Conservation (phyloP, 2,329 filamentous ascomycete species). For the Fusarium pseudograminearum region DNA sequence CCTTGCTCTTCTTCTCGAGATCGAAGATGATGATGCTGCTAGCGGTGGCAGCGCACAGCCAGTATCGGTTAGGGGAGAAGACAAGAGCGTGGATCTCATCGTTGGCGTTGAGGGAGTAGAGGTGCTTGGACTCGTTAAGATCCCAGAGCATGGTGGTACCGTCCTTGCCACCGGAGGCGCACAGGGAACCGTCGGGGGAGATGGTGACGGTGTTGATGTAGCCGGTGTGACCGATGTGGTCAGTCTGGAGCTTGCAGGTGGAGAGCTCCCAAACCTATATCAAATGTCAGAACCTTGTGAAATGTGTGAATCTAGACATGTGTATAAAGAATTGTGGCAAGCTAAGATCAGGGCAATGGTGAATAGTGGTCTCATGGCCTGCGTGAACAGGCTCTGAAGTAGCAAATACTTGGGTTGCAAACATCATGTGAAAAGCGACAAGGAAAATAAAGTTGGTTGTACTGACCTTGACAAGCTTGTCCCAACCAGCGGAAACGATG, state of each 20-base stretch:
- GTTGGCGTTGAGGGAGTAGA: slow-evolving; percentile 99
- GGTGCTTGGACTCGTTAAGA: slow-evolving; percentile 99
- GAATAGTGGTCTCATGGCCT: slow-evolving; percentile 96
- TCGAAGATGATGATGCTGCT: slow-evolving; percentile 99
- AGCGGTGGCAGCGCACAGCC: slow-evolving; percentile 98
- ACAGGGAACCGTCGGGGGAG: slow-evolving; percentile 98
- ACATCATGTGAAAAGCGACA: slow-evolving; percentile 78
- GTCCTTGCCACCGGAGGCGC: slow-evolving; percentile 99
- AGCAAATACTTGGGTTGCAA: slow-evolving; percentile 99
- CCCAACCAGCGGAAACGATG: slow-evolving; percentile 98
- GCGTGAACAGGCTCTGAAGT: slow-evolving; percentile 92
- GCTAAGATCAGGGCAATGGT: slow-evolving; percentile 83
- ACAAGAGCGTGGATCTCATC: slow-evolving; percentile 99
- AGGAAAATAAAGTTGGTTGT: background rate
- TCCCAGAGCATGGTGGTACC: slow-evolving; percentile 99
- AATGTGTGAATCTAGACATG: slow-evolving; percentile 1
- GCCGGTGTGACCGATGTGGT: slow-evolving; percentile 99
- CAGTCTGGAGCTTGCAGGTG: slow-evolving; percentile 99
- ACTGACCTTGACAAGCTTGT: slow-evolving; percentile 99
- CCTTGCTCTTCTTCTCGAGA: slow-evolving; percentile 99
- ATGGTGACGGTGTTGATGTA: slow-evolving; percentile 99
- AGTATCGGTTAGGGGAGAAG: slow-evolving; percentile 99
- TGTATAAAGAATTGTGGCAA: slow-evolving; percentile 20
- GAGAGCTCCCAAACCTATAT: slow-evolving; percentile 97
- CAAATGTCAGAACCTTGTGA: slow-evolving; percentile 27